Evolutionary conservation across 2,329 filamentous ascomycete genomes (phyloP).

Genomic region (Ilyonectria destructans): DNA sequence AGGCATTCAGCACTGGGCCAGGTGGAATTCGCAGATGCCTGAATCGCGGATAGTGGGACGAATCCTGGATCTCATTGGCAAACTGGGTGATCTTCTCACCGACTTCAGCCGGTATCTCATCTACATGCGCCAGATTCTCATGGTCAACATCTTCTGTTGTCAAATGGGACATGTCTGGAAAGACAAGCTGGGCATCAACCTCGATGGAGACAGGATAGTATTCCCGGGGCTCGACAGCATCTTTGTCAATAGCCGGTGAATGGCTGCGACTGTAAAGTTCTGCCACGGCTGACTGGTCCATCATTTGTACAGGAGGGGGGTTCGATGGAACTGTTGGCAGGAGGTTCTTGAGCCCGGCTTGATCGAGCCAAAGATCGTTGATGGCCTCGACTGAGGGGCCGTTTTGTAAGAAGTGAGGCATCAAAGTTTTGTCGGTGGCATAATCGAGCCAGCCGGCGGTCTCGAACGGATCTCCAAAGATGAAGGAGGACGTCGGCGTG

Average conservation of each 20-base stretch:
- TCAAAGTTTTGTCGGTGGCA: too few species aligned
- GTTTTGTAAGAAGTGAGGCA: too few species aligned
- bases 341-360: too few species aligned
- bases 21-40: slow-evolving; percentile 5
- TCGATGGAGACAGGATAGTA: slow-evolving; percentile 12
- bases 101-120: slow-evolving; percentile 1
- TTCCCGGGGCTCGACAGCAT: slow-evolving; percentile 7
- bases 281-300: slow-evolving; percentile 11
- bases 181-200: slow-evolving; percentile 1
- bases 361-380: too few species aligned
- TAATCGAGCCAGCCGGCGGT: too few species aligned
- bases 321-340: too few species aligned
- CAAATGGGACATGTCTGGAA: slow-evolving; percentile 6
- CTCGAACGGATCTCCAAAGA: too few species aligned
- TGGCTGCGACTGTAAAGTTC: slow-evolving; percentile 18
- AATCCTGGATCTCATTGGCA: slow-evolving; percentile 1
- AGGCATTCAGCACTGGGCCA: slow-evolving; percentile 6
- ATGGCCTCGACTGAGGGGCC: too few species aligned
- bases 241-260: slow-evolving; percentile 6
- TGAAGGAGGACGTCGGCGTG: too few species aligned
- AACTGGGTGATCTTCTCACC: not conserved
- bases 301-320: too few species aligned
- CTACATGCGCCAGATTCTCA: slow-evolving; percentile 14
- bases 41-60: not conserved
- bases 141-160: slow-evolving; percentile 1